Evolutionary conservation across 495 filamentous ascomycete genomes (phyloP).

Genomic region (Podospora didyma): DNA sequence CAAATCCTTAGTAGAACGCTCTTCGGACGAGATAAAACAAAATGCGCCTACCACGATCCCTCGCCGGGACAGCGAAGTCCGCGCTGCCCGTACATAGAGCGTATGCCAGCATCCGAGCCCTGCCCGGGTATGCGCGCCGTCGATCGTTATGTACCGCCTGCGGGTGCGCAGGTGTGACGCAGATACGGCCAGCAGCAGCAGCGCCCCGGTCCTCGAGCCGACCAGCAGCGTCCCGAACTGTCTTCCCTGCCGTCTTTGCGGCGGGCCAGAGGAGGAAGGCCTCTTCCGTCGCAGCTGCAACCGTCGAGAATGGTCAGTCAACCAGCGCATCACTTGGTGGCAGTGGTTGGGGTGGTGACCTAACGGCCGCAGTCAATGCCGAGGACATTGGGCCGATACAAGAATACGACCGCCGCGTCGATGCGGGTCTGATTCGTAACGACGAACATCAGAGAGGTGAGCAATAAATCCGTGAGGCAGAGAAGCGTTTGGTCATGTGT

Average conservation of each 20-base stretch:
- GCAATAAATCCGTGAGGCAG: neutral
- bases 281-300: constrained; percentile 27
- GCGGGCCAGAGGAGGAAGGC: constrained; percentile 26
- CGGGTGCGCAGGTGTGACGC: neutral
- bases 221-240: constrained; percentile 1
- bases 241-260: constrained; percentile 15
- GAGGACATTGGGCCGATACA: constrained; percentile 64
- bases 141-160: constrained; percentile 17
- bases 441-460: constrained; percentile 87
- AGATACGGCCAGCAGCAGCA: neutral
- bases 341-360: no score
- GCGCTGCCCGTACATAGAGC: neutral
- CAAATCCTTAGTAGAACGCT: no score
- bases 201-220: neutral
- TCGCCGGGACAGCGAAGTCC: neutral
- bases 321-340: neutral
- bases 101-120: constrained; percentile 1
- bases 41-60: neutral
- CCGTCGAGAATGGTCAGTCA: constrained; percentile 28
- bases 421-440: constrained; percentile 66
- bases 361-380: constrained; percentile 14
- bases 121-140: constrained; percentile 4
- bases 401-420: constrained; percentile 82
- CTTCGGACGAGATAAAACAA: neutral
- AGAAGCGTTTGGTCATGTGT: no score